Percentiles rank a stretch among this genome's conserved stretches.
phyloP scores from a whole-genome alignment of 345 rosid genomes.

The Eucalyptus urophylla region DNA sequence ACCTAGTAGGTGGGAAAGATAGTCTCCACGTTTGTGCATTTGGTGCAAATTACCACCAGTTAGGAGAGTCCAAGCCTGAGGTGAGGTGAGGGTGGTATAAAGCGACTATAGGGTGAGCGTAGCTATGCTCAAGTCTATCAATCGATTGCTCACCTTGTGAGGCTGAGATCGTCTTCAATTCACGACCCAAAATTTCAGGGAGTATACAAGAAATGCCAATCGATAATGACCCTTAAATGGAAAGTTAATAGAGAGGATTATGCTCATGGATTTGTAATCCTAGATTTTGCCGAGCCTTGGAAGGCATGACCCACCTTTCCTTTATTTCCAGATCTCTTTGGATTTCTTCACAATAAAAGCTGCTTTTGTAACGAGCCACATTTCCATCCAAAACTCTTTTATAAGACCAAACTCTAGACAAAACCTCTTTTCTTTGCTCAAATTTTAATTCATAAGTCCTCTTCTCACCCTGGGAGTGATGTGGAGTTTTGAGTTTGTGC shows the following conservation, averaged over 20 bases:
- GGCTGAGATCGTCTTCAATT: neutral
- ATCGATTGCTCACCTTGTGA: neutral
- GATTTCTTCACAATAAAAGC: neutral
- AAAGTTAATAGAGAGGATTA: neutral
- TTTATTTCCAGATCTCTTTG: neutral
- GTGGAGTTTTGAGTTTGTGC: neutral
- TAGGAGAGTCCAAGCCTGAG: too few relatives aligned
- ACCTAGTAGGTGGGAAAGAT: too few relatives aligned
- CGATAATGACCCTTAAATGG: neutral
- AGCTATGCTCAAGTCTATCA: too few relatives aligned
- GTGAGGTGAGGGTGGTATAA: too few relatives aligned
- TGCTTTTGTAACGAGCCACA: neutral
- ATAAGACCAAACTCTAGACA: neutral
- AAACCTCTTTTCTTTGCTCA: neutral
- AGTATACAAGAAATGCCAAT: neutral
- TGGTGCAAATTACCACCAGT: too few relatives aligned
- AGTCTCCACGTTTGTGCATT: too few relatives aligned
- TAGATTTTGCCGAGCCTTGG: neutral
- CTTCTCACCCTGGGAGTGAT: neutral
- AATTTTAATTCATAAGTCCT: neutral
- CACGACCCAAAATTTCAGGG: neutral
- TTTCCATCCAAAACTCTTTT: neutral
- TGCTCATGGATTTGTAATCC: neutral
- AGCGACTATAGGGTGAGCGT: too few relatives aligned
- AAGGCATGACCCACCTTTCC: neutral